Evolutionary conservation across 768 basidiomycete genomes (phyloP), one percentile per base, ranked within the genome.

Genomic region (Tricholoma hemisulphureum): DNA sequence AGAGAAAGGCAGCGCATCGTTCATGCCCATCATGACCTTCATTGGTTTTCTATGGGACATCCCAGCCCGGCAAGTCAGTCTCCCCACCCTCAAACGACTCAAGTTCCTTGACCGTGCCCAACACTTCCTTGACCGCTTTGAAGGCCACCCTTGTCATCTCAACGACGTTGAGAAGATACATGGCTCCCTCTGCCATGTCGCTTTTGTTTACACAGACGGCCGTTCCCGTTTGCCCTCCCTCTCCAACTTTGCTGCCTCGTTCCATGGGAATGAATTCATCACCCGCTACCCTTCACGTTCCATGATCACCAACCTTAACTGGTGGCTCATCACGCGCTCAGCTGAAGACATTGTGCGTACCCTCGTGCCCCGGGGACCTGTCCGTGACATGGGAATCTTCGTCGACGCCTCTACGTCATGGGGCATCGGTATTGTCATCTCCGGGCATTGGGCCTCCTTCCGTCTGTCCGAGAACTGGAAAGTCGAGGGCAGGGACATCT

Each of bases 31-130:
- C 65, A n/a, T 64, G 6, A 63, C 49, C 1, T 77, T 71, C 56
- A 68, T 75, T 11, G 73, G 75, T 3, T 71, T 77, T 55, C 51
- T 59, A 0, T 77, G 75, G 76, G 62, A 74, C 55, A 52, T 77
- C 9, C 41, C 34, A 1, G 3, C 29, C 0, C 62, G 61, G 10
- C 55, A 32, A 0, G 73, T 78, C 2, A 60, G 62, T 4, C 65
- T 78, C 8, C 71, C 72, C 0, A 65, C 70, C 16, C 37, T 49
- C 14, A 77, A 76, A 37, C 55, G 63, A 0, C 28, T 63, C 4
- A 75, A 72, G 34, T 74, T 71, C 60, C 62, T 69, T 3, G 35
- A 46, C 2, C 46, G 67, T 1, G 55, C 65, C n/a, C n/a, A n/a
- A n/a, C 35, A 14, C 2, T 69, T 69, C 50, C 46, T 67, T 26